A percentile compares a stretch with the other conserved stretches of the same genome.
Conservation (phyloP, 228 moss, liverwort and hornwort genomes). For the Sphagnum fallax region DNA sequence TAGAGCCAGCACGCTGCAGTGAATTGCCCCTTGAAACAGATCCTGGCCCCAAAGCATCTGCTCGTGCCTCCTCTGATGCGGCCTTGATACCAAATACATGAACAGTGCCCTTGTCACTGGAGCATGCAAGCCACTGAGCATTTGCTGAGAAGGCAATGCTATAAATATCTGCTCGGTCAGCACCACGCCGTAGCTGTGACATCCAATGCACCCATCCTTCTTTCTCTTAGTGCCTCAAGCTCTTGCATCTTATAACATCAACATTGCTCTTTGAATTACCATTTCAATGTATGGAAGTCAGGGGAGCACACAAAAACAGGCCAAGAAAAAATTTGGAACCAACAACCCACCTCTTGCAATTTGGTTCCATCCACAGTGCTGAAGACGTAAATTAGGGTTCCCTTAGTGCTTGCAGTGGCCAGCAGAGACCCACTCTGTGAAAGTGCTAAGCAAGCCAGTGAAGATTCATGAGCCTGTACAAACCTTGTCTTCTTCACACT, state of each 20-base stretch:
- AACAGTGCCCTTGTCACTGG: slow-evolving; percentile 61
- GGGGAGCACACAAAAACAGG: no score
- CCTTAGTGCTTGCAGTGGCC: slow-evolving; percentile 87
- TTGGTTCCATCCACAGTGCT: slow-evolving; percentile 83
- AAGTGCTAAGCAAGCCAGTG: slow-evolving; percentile 81
- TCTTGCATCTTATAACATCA: no score
- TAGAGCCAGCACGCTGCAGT: slow-evolving; percentile 16
- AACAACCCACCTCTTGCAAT: slow-evolving; percentile 64
- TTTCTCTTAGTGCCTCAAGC: no score
- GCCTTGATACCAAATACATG: slow-evolving; percentile 53
- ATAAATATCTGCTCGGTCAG: slow-evolving; percentile 48
- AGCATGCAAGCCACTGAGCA: slow-evolving; percentile 43
- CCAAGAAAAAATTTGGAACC: not conserved
- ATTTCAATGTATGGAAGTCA: no score
- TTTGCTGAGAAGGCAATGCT: slow-evolving; percentile 58
- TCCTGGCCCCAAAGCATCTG: slow-evolving; percentile 2
- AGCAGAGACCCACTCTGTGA: slow-evolving; percentile 75
- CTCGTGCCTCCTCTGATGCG: slow-evolving; percentile 6
- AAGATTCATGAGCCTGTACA: slow-evolving; percentile 81
- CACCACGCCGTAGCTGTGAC: slow-evolving; percentile 53
- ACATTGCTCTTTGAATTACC: no score
- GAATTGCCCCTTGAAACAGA: slow-evolving; percentile 5
- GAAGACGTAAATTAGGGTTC: slow-evolving; percentile 89
- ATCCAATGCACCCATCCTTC: not conserved
- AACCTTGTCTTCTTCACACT: slow-evolving; percentile 85